Evolutionary conservation across 75 land plant species (phyloP).

Genomic region (Cunninghamia lanceolata): DNA sequence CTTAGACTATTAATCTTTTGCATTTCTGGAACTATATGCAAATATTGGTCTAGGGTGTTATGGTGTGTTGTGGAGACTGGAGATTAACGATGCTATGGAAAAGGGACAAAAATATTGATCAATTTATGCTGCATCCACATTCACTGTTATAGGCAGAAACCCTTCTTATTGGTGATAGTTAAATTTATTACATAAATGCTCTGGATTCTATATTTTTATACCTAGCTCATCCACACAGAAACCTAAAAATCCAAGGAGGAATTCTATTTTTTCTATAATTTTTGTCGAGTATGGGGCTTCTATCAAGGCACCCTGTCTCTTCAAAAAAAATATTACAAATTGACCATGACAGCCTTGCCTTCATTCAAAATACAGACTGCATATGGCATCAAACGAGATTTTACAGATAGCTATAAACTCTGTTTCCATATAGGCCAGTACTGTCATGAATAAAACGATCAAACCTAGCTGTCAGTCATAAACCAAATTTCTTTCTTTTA

Average conservation of each 20-base stretch:
- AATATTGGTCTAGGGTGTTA: too few species aligned
- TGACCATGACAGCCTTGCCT: neutral
- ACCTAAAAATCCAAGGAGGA: neutral
- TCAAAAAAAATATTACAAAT: too few species aligned
- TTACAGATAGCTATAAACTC: neutral
- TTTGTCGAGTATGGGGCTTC: neutral
- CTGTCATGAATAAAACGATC: neutral
- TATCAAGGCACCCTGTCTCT: neutral
- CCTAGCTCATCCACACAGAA: neutral
- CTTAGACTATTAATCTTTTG: too few species aligned
- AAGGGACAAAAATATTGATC: too few species aligned
- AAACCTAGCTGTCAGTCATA: neutral
- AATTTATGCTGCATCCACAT: too few species aligned
- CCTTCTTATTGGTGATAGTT: neutral
- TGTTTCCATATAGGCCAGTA: neutral
- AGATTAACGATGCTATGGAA: too few species aligned
- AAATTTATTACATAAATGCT: neutral
- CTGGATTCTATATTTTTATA: neutral
- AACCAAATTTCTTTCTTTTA: neutral
- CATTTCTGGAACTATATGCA: too few species aligned
- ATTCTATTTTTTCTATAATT: too few species aligned
- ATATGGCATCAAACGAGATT: neutral
- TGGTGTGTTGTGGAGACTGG: too few species aligned
- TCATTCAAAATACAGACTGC: neutral
- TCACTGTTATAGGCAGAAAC: neutral